Base-by-base conservation (phyloP, 352 stramenopile genomes). In the Phytophthora idaei region DNA sequence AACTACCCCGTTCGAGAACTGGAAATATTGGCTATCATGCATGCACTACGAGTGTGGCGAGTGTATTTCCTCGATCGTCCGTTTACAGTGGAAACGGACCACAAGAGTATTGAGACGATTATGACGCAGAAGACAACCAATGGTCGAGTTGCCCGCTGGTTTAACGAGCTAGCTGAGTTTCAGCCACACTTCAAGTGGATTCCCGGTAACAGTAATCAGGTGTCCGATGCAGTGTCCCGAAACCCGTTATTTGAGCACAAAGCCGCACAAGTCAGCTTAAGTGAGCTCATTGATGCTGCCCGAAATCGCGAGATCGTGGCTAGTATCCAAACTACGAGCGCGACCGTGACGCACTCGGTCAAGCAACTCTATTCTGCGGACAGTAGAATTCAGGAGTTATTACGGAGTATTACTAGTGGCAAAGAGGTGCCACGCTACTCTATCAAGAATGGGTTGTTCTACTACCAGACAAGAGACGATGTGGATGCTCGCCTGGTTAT, bases 81-180 rank as follows among this genome's bases (percentile, higher is more conserved):
- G 14, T 60, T 64, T 53, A 47, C 25, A 0, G 48, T 74, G 12
- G 44, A 63, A 44, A 74, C 59, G 4, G 60, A 67, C 46, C 59
- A 67, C 31, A 63, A 66, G 29, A 53, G 37, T 25, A 59, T 74
- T 46, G 49, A 70, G 25, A 61, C 25, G 1, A 46, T 66, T 7
- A 42, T 74, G 4, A 66, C 66, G 10, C 60, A 70, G 29, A 56
- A 74, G 36, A 70, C 50, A 17, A 64, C 55, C 0, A 65, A 70
- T 14, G 27, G 67, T 36, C 21, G 60, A 12, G 45, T 63, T 45
- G 50, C 39, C 0, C 44, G 61, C 31, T 68, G 52, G 57, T 67
- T 64, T 42, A 51, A 68, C 39, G 46, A 67, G 11, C 27, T 64
- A 9, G 53, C 48, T 48, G 37, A 64, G 32, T 42, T 59, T 29